Evolutionary conservation across 2,329 filamentous ascomycete species (phyloP), one percentile per base, ranked within the genome.

Genomic region (Aulographum hederae): DNA sequence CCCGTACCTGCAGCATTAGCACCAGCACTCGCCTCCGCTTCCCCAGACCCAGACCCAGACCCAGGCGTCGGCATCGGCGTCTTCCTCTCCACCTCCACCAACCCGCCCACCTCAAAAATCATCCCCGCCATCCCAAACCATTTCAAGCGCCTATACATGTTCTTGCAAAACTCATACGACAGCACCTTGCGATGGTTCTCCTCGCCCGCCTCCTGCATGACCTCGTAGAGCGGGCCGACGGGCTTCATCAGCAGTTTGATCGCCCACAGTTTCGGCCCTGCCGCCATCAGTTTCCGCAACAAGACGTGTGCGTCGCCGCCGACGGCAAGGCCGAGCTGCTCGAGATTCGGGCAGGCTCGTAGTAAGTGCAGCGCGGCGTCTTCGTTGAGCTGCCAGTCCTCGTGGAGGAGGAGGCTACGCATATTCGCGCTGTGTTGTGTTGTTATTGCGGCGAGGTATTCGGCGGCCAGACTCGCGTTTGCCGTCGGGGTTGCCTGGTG

Each of bases 251-350:
- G 46, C 14, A 63, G 37, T 2, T 60, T 51, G 1, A 62, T 17
- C 0, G 53, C 55, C 34, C 41, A 50, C 3, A 63, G 40, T 8
- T 58, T 56, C 1, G 51, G 51, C 1, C 55, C 37, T 15, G 52
- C 46, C 0, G 45, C 41, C 18, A 61, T 37, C 8, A 60, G 42
- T 16, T 46, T 37, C 5, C 48, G 47, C 5, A 57, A 34, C 1
- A 44, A 43, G 11, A 50, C 46, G 13, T 50, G 34, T 53, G 38
- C 65, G 47, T 35, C 69, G 60, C 72, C 66, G 65, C 60, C 51
- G 12, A 64, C 52, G 5, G 65, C 59, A 15, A 72, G 48, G 17
- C 58, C 67, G 1, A 75, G 50, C 40, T 75, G 68, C 37, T 71
- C 67, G 11, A 74, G 50, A 32, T 70, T 58, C 0, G 69, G 67